phyloP scores from a whole-genome alignment of 495 filamentous ascomycete species.

The Lasiosphaeris hirsuta region DNA sequence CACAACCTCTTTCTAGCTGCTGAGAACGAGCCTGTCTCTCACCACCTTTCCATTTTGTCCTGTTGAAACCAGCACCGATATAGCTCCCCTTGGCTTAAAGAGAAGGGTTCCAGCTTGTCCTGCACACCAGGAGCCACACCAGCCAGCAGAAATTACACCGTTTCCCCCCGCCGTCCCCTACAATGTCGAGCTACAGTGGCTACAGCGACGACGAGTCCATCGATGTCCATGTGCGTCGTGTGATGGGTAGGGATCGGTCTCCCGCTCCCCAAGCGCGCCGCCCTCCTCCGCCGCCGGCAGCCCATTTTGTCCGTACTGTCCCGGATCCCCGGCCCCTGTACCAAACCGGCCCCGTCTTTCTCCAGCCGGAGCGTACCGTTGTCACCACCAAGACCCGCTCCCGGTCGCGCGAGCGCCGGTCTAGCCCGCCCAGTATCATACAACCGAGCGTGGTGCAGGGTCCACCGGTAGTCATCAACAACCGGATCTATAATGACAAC shows the following conservation, averaged over 20 bases:
- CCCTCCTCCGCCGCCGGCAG: conserved; percentile 28
- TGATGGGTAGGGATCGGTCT: conserved; percentile 17
- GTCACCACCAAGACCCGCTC: conserved; percentile 34
- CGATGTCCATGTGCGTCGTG: conserved; percentile 43
- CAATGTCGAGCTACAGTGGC: conserved; percentile 20
- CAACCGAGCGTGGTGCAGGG: conserved; percentile 23
- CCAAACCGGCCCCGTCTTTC: conserved; percentile 25
- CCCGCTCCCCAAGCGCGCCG: conserved; percentile 24
- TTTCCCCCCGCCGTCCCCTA: neutral
- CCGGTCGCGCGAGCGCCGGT: conserved; percentile 41
- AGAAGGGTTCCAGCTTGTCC: no score
- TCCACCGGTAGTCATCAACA: conserved; percentile 51
- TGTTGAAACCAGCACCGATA: no score
- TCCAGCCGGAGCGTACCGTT: conserved; percentile 36
- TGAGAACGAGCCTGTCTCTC: neutral
- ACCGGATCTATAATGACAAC: conserved; percentile 39
- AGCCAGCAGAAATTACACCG: neutral
- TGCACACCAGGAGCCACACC: no score
- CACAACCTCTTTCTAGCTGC: neutral
- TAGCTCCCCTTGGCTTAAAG: neutral
- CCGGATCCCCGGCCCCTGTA: conserved; percentile 32
- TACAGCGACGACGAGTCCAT: conserved; percentile 35
- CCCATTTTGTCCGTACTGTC: conserved; percentile 39
- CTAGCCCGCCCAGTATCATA: conserved; percentile 22
- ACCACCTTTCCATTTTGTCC: no score